Evolutionary conservation across 2,329 filamentous ascomycete genomes (phyloP), one percentile per base, ranked within the genome.

Genomic region (Apiospora saccharicola): DNA sequence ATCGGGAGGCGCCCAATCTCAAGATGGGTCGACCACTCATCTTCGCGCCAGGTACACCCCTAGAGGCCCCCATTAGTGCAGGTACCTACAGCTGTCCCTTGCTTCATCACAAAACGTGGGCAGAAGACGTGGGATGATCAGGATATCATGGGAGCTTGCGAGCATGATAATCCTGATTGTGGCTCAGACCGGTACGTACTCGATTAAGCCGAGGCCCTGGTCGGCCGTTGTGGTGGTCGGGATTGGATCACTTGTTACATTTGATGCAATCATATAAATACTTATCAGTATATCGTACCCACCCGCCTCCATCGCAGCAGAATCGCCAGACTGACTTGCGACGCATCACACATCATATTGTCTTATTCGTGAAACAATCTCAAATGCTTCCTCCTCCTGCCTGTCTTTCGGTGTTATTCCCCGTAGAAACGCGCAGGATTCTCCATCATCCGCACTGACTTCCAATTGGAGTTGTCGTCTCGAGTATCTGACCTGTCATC

Each of bases 1-100:
- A 61, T 61, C 53, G 53, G 53, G 53, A 61, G 30, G 30, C 53
- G 53, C 53, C 53, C 30, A 61, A 61, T 61, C 53, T 61, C 53
- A 37, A 61, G 53, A 61, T 61, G 53, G 51, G 53, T 61, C 30
- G 16, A 37, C 53, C 53, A 37, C 53, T 19, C 53, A 61, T 37
- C 53, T 61, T 24, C 49, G 24, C 24, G 24, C 49, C 49, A 53
- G 49, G 49, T 14, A 53, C 49, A 24, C 10, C 53, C 53, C 53
- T 22, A 16, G 37, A 22, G 53, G 10, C 26, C 30, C 53, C 53
- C 51, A 57, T 57, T 57, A 37, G 30, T 41, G 57, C 57, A 64
- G 57, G 57, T 64, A 64, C 57, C 57, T 64, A 16, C 30, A 13
- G 53, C 19, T 61, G 57, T 64, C 19, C 57, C 57, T 64, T 64